phyloP scores from a whole-genome alignment of 345 rosid genomes.

The Salix arbutifolia region DNA sequence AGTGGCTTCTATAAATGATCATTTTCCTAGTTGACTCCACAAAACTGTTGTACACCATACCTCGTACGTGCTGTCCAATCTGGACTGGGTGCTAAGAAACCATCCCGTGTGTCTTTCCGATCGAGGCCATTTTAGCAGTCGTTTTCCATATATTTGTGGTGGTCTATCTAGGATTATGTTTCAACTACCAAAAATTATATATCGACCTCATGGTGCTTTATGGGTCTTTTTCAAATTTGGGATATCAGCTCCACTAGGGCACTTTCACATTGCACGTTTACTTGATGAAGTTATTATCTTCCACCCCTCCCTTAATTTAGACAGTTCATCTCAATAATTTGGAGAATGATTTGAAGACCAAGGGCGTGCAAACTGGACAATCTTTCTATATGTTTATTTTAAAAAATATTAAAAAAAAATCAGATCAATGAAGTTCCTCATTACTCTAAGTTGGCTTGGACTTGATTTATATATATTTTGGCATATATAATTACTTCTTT shows the following conservation, averaged over 20 bases:
- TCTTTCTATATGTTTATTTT: neutral
- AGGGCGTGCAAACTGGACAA: neutral
- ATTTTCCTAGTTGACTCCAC: neutral
- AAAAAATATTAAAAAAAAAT: neutral
- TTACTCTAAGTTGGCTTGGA: neutral
- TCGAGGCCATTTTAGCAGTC: neutral
- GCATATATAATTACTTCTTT: neutral
- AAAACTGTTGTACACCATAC: neutral
- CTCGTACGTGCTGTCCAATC: neutral
- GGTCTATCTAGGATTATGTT: neutral
- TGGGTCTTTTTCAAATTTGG: conserved; percentile 17
- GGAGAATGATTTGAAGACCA: neutral
- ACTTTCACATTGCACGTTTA: conserved; percentile 14
- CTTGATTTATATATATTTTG: neutral
- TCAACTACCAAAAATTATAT: neutral
- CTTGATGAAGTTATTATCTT: conserved; percentile 17
- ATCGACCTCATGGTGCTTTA: conserved; percentile 1
- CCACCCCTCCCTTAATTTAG: conserved; percentile 20
- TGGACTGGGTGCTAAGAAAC: neutral
- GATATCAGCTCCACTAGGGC: conserved; percentile 15
- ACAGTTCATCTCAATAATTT: conserved; percentile 19
- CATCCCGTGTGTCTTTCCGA: neutral
- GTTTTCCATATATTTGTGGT: neutral
- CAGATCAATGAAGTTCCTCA: neutral
- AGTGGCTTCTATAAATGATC: neutral